Base-by-base conservation (phyloP, 768 basidiomycete species). In the Amanita brunnescens region DNA sequence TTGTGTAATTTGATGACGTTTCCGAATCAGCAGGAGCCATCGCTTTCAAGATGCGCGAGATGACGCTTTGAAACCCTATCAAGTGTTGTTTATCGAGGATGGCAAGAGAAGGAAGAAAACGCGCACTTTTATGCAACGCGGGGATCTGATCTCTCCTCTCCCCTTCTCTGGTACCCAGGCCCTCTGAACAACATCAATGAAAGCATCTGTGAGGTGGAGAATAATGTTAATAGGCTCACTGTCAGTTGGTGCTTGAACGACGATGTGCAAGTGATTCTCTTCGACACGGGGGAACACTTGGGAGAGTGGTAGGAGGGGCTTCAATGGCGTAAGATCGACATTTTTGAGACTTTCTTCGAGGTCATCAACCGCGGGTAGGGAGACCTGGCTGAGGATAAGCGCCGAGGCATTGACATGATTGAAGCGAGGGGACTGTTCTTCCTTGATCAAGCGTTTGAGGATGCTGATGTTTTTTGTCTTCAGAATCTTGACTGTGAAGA, bases 1-100 rank as follows among this genome's bases (percentile, higher is more conserved):
- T 47, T 45, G 44, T 45, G 44, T 45, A 45, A 45, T 45, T 45
- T 47, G 32, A 21, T 34, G 45, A 47, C 45, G 34, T 47, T 47
- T 30, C 45, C 34, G 45, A 47, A 47, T 47, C 45, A 34, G 45
- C 32, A 14, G 32, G 32, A 45, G 44, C 44, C 44, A 3, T n/a
- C 45, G 45, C 45, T 47, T 47, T 47, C 32, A 47, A 34, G 45
- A 45, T 45, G 43, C 26, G 26, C 26, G 43, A 44, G 43, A 45
- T 32, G 44, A 45, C 24, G 18, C 32, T 32, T 29, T 45, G 6
- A 45, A 30, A 33, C 29, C 44, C 44, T 45, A 12, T 45, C 12
- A 45, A 32, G 32, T 45, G 44, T 30, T 45, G 44, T 45, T 43
- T 45, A 45, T 45, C 44, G 18, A 45, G 44, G 44, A 45, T 45